Base-by-base conservation (phyloP, 2,329 filamentous ascomycete species). In the Sporothrix variecibatus region DNA sequence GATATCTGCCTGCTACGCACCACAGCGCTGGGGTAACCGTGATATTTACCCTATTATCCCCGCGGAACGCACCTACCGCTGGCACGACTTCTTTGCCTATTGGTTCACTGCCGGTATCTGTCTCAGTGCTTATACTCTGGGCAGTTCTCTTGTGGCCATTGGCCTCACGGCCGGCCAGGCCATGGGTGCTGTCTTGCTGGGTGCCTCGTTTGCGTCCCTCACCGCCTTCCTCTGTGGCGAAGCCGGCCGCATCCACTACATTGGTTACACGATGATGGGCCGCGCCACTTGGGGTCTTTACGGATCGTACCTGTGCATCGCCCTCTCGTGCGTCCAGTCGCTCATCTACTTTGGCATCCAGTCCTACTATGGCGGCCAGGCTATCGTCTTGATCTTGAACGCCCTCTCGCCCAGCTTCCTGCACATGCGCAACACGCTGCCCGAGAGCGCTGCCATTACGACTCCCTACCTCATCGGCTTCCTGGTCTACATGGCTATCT, bases 271-370 rank as follows among this genome's bases (percentile, higher is more conserved):
- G 12, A 69, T 69, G 67, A 69, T 69, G 67, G 67, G 67, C 46
- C 67, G 67, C 17, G 67, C 67, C 8, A 69, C 67, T 1, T 69
- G 43, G 43, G 67, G 67, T 28, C 67, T 69, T 3, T 69, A 69
- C 28, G 67, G 67, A 1, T 69, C 67, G 20, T 69, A 69, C 67
- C 28, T 69, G 43, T 69, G 67, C 46, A 69, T 69, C 17, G 46
- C 67, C 2, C 67, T 69, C 26, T 53, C 43, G 43, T 69, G 67
- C 46, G 53, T 69, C 67, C 67, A 69, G 67, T 69, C 67, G 26
- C 67, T 69, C 17, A 69, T 69, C 28, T 69, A 69, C 40, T 69
- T 69, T 53, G 67, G 67, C 67, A 69, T 69, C 67, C 67, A 69
- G 46, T 69, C 67, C 23, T 69, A 53, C 67, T 69, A 69, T 46